Evolutionary conservation across 179 eudicot species (phyloP).

Genomic region (Spinacia oleracea): DNA sequence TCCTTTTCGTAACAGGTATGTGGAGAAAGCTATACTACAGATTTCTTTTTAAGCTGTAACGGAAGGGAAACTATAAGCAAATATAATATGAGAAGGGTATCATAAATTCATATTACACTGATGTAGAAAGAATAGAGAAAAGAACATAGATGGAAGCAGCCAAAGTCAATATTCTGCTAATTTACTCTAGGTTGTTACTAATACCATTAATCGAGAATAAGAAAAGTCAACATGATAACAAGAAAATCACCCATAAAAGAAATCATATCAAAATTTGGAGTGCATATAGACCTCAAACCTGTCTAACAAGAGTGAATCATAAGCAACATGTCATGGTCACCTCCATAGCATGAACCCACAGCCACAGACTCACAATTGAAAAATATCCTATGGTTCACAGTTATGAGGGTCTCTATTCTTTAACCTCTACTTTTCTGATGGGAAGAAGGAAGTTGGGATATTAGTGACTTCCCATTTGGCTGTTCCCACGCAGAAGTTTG

Average conservation of each 20-base stretch:
- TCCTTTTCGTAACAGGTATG: neutral
- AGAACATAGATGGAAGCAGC: neutral
- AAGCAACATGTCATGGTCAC: neutral
- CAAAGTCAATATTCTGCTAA: neutral
- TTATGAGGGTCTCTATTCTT: neutral
- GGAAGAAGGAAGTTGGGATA: neutral
- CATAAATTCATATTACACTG: neutral
- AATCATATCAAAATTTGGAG: neutral
- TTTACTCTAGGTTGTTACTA: neutral
- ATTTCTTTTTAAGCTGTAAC: neutral
- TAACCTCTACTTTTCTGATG: neutral
- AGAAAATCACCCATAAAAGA: no score
- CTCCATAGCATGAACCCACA: neutral
- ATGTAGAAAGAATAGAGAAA: neutral
- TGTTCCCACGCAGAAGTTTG: neutral
- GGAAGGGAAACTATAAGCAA: neutral
- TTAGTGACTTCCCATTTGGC: neutral
- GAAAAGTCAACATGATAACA: neutral
- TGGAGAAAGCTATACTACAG: neutral
- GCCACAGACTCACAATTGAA: no score
- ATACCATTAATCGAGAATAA: neutral
- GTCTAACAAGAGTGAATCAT: neutral
- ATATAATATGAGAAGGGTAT: neutral
- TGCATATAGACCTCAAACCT: neutral
- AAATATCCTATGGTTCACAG: neutral